Evolutionary conservation across 2,329 filamentous ascomycete species (phyloP).

Genomic region (Stachybotrys chlorohalonatus): DNA sequence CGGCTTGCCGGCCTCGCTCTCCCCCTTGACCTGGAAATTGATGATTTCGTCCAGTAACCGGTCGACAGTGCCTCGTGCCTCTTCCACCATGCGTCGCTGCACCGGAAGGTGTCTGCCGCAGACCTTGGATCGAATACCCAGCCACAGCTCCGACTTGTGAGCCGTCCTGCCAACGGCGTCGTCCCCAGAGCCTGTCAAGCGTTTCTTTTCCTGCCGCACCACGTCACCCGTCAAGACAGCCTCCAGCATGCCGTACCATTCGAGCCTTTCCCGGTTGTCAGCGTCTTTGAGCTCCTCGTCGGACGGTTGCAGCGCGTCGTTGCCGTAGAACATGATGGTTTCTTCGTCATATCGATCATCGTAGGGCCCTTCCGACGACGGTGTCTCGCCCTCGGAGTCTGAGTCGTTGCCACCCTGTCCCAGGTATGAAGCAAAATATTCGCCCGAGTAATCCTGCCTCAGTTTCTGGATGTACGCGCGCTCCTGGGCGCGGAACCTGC

Average conservation of each 20-base stretch:
- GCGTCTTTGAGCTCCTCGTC: constrained; percentile 85
- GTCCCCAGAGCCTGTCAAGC: constrained; percentile 70
- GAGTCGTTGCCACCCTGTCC: constrained; percentile 60
- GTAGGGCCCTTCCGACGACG: constrained; percentile 72
- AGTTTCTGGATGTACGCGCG: constrained; percentile 91
- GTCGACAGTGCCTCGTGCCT: constrained; percentile 65
- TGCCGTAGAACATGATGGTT: constrained; percentile 84
- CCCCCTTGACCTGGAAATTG: constrained; percentile 87
- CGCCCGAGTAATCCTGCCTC: constrained; percentile 55
- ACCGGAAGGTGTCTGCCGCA: constrained; percentile 78
- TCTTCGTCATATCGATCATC: constrained; percentile 89
- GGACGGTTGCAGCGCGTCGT: constrained; percentile 80
- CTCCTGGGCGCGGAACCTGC: constrained; percentile 55
- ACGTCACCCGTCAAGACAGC: constrained; percentile 95
- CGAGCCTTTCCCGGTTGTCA: constrained; percentile 77
- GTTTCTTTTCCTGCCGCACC: constrained; percentile 95
- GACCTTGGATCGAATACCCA: constrained; percentile 74
- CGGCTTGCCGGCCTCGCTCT: constrained; percentile 82
- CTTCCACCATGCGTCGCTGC: constrained; percentile 81
- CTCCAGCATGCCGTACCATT: constrained; percentile 97
- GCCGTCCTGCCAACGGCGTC: constrained; percentile 51
- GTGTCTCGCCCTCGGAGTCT: constrained; percentile 85
- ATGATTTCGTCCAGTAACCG: constrained; percentile 78
- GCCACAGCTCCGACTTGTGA: constrained; percentile 74
- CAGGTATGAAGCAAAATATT: constrained; percentile 67